A percentile compares a stretch with the other conserved stretches of the same genome.
phyloP scores from a whole-genome alignment of 129 eudicot genomes.

The Pseudognaphalium luteoalbum region DNA sequence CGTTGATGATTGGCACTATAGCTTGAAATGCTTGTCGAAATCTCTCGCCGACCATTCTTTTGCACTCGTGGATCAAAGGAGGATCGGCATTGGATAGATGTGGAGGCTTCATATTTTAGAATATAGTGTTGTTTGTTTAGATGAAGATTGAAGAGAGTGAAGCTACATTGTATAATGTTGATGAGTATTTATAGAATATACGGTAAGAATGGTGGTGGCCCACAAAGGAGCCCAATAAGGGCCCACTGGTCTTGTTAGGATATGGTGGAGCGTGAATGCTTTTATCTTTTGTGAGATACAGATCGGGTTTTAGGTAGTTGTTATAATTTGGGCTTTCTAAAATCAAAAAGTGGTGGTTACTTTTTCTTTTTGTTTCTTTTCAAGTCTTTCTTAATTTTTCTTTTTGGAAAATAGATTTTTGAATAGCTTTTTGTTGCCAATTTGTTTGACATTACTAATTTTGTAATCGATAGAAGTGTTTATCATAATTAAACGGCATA shows the following conservation, averaged over 20 bases:
- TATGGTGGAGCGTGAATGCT: slow-evolving; percentile 16
- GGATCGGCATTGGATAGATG: slow-evolving; percentile 39
- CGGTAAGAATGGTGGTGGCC: slow-evolving; percentile 5
- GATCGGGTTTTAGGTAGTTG: slow-evolving; percentile 35
- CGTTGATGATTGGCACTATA: slow-evolving; percentile 11
- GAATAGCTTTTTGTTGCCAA: background rate
- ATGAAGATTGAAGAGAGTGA: slow-evolving; percentile 27
- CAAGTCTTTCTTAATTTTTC: background rate
- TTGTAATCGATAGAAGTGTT: no score
- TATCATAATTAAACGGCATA: no score
- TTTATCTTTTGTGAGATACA: slow-evolving; percentile 28
- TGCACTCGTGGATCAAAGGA: slow-evolving; percentile 54
- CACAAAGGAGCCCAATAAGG: slow-evolving; percentile 17
- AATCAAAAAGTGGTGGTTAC: slow-evolving; percentile 6
- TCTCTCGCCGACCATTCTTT: slow-evolving; percentile 43
- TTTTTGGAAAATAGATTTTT: background rate
- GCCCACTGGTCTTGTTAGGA: slow-evolving; percentile 19
- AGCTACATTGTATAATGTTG: slow-evolving; percentile 17
- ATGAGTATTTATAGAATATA: slow-evolving; percentile 23
- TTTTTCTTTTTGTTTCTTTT: slow-evolving; percentile 12
- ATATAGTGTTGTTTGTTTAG: background rate
- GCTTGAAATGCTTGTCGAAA: slow-evolving; percentile 43
- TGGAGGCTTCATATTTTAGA: slow-evolving; percentile 54
- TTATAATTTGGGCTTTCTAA: slow-evolving; percentile 27
- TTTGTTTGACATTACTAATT: background rate